Evolutionary conservation across 2,329 filamentous ascomycete genomes (phyloP), one percentile per base, ranked within the genome.

Genomic region (Trichophyton schoenleinii): DNA sequence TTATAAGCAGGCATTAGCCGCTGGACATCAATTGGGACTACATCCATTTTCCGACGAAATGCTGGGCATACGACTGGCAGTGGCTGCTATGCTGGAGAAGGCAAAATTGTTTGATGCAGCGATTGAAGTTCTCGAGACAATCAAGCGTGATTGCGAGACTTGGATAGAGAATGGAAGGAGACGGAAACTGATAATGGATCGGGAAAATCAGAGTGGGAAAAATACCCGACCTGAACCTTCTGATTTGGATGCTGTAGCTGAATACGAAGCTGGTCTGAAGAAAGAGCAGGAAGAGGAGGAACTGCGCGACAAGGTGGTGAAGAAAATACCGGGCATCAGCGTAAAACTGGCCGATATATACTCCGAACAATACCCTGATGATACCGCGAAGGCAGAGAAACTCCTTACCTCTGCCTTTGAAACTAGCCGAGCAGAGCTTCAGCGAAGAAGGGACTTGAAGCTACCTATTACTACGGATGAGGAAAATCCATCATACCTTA

Each of bases 41-140:
- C 90, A 97, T 70, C 89, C 89, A 0, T 95, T 91, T 71, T 91
- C 88, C 3, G 88, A 96, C 67, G 91, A 96, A 71, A 86, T 96
- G 38, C 80, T 96, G 67, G 94, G 94, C 7, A 85, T 97, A 59
- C 89, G 91, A 70, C 86, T 97, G 58, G 85, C 91, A 70, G 80
- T 95, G 7, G 85, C 89, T 0, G 81, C 81, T 8, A 85, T 95
- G 80, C 80, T 96, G 64, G 89, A 96, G 73, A 86, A 87, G 69
- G 83, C 89, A 15, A 81, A 85, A 36, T 83, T 87, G 68, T 85
- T 85, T 69, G 79, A 83, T 22, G 83, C 85, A 62, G 85, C 91
- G 0, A 85, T 89, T 62, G 83, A 89, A 58, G 84, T 96, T 3
- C 76, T 96, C 36, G 89, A 95, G 72, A 82, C 84, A n/a, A 80